Base-by-base conservation (phyloP, 1,284 basidiomycete species). In the Leucoagaricus sp. region DNA sequence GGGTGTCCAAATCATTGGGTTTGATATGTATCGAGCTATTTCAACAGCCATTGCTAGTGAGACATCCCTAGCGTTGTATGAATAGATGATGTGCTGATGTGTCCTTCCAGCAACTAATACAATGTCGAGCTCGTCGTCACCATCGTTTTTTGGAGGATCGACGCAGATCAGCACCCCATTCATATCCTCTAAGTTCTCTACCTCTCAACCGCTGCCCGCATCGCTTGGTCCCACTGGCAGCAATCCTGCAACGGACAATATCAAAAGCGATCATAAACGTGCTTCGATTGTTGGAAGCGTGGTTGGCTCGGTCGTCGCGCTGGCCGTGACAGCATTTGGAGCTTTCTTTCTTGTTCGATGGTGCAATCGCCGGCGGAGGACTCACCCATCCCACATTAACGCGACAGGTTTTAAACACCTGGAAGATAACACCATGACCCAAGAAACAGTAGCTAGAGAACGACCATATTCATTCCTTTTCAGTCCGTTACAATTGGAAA, bases 401-500 rank as follows among this genome's bases (percentile, higher is more conserved):
- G 12, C 34, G 9, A 31, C 7, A 25, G 4, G 21, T 19, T 57
- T 46, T 26, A 31, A 38, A n/a, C 40, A 23, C 4, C 12, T 57
- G 15, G 19, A 29, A 25, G 33, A 25, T 38, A 19, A 40, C 15
- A 45, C 40, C 31, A 46, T 41, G 6, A 23, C 49, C 21, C 26
- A 25, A 9, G 41, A 19, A 15, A 15, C 42, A 5, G 7, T 13
- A 4, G 41, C n/a, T 5, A 49, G 5, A 19, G 13, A 21, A 28
- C 28, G 34, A 17, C 40, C 15, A 6, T 6, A 40, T 17, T 51
- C 26, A 1, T 51, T 51, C 25, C 25, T 12, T 23, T 57, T 33
- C 33, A 57, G 57, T 17, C 53, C 57, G 23, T 13, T 55, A 15
- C 52, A 52, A 33, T 6, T 53, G 38, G 47, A 31, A 13, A 28